A percentile compares a stretch with the other conserved stretches of the same genome.
phyloP scores from a whole-genome alignment of 768 basidiomycete species.

The Termitomyces sp. region DNA sequence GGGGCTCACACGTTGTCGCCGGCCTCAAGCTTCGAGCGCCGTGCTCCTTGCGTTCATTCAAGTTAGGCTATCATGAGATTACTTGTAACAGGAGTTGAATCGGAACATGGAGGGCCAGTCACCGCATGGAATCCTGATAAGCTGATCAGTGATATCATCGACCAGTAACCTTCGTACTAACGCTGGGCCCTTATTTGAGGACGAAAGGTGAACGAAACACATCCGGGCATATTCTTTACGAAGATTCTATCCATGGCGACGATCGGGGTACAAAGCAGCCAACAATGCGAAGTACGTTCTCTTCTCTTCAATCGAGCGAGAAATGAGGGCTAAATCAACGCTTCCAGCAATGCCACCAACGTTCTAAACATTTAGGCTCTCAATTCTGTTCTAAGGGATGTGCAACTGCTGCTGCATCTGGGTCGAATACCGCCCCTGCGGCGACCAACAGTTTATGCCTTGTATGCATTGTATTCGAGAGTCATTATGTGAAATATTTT shows the following conservation, averaged over 20 bases:
- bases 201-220: neutral
- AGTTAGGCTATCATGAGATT: neutral
- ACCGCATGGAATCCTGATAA: neutral
- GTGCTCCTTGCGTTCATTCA: neutral
- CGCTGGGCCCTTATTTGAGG: neutral
- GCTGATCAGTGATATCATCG: neutral
- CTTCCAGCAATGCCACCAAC: constrained; percentile 46
- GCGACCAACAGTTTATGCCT: neutral
- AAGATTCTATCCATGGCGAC: neutral
- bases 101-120: neutral
- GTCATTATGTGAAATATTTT: neutral
- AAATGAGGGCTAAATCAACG: neutral
- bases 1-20: neutral
- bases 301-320: neutral
- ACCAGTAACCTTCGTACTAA: neutral
- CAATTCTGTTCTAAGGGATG: neutral
- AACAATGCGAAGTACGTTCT: neutral
- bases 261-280: neutral
- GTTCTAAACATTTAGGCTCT: constrained; percentile 9
- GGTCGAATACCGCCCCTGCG: neutral
- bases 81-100: neutral
- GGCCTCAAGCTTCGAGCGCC: neutral
- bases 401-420: neutral
- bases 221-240: neutral
- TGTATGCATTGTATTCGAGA: neutral